phyloP scores from a whole-genome alignment of 345 rosid genomes.

The Lepidium sativum region DNA sequence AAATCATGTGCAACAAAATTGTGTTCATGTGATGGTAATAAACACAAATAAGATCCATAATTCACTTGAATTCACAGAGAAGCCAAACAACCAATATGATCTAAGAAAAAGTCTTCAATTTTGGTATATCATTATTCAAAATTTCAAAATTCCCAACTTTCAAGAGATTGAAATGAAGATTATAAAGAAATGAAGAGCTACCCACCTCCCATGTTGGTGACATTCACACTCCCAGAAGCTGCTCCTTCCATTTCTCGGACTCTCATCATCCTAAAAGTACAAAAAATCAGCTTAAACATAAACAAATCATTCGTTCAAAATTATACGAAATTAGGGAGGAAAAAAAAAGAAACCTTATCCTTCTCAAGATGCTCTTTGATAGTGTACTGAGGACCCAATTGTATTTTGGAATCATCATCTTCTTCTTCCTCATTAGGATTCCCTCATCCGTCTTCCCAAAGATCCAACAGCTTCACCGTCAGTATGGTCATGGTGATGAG shows the following conservation, averaged over 20 bases:
- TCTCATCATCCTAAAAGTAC: constrained; percentile 58
- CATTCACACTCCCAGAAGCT: constrained; percentile 71
- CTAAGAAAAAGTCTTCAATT: background rate
- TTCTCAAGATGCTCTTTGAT: constrained; percentile 65
- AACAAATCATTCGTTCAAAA: no score
- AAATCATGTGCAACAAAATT: background rate
- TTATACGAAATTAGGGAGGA: background rate
- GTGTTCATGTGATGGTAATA: background rate
- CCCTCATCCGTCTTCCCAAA: constrained; percentile 35
- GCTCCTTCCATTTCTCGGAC: constrained; percentile 80
- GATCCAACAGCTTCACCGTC: constrained; percentile 30
- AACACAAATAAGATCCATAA: background rate
- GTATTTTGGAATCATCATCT: constrained; percentile 35
- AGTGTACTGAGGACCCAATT: constrained; percentile 71
- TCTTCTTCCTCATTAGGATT: constrained; percentile 49
- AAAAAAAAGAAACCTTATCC: constrained; percentile 43
- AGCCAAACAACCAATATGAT: background rate
- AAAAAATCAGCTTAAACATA: background rate
- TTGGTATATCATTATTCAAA: background rate
- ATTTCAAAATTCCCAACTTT: background rate
- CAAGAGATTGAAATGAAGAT: background rate
- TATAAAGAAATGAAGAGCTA: no score
- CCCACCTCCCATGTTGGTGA: constrained; percentile 61
- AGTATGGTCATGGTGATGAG: no score
- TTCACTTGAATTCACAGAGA: background rate